These are phyloP conservation scores for Beta corolliflora DNA, from an alignment of 179 eudicot genomes.

Conservation along the genomic window DNA sequence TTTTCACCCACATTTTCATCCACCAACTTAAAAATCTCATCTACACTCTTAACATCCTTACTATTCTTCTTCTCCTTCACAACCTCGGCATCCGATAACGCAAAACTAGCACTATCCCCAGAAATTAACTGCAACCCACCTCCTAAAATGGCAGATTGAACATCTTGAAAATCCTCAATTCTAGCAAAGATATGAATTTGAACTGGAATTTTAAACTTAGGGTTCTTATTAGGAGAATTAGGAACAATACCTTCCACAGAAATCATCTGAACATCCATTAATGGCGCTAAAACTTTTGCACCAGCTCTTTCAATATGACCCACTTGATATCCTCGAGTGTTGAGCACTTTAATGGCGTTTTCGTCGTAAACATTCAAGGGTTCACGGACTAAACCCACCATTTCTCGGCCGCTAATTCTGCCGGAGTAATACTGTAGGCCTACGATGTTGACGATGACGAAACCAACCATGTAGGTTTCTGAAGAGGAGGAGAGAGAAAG, in stretches of 20 bases:
- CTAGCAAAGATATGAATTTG: slow-evolving; percentile 70
- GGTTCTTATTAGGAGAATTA: slow-evolving; percentile 39
- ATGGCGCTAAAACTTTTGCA: slow-evolving; percentile 66
- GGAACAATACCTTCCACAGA: slow-evolving; percentile 78
- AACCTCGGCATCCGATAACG: slow-evolving; percentile 61
- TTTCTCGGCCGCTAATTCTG: slow-evolving; percentile 63
- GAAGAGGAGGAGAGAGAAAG: slow-evolving; percentile 39
- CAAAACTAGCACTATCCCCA: slow-evolving; percentile 42
- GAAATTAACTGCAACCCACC: slow-evolving; percentile 65
- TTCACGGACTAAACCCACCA: slow-evolving; percentile 81
- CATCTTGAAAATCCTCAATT: slow-evolving; percentile 36
- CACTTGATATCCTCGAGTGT: slow-evolving; percentile 61
- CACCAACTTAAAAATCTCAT: slow-evolving; percentile 75
- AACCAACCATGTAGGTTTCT: slow-evolving; percentile 67
- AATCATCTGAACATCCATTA: slow-evolving; percentile 48
- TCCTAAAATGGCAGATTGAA: slow-evolving; percentile 36
- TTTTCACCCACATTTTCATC: slow-evolving; percentile 50
- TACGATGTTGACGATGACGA: slow-evolving; percentile 68
- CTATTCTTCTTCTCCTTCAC: slow-evolving; percentile 57
- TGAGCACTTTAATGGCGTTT: slow-evolving; percentile 78
- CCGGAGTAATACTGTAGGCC: slow-evolving; percentile 68
- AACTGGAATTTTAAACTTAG: slow-evolving; percentile 50
- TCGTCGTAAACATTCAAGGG: slow-evolving; percentile 59
- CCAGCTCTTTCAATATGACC: slow-evolving; percentile 67
- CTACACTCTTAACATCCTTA: slow-evolving; percentile 51